Evolutionary conservation across 2,329 filamentous ascomycete genomes (phyloP), one percentile per base, ranked within the genome.

Genomic region (Colletotrichum sp.): DNA sequence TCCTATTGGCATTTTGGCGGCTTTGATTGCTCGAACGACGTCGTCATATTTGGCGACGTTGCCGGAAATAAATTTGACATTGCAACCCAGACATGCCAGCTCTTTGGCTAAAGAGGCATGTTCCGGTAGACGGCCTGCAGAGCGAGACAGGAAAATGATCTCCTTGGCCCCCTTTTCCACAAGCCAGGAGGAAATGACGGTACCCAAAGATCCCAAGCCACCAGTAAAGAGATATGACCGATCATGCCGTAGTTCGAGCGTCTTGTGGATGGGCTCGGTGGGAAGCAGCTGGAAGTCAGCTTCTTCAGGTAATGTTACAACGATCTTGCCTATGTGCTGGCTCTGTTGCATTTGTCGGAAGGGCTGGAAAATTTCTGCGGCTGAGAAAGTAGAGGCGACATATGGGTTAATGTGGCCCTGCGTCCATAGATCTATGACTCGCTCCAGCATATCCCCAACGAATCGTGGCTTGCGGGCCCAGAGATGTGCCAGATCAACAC

Each of bases 321-420:
- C 82, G 18, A 89, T 84, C 70, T 88, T 88, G 1, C 87, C 87
- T 52, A 86, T 84, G 75, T 89, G 87, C 43, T 79, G 80, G 2
- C 86, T 87, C 4, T 79, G 80, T 68, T 89, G 85, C 84, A 89
- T 85, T 58, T 84, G 82, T 1, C 86, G 79, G 76, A 89, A 87
- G 0, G 86, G 86, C 18, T 86, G 81, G 18, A 81, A 77, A 1
- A 87, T 78, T 2, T 83, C 69, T 3, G 78, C 77, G 0, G 80
- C 78, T 3, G 71, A 63, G 64, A 82, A 80, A 16, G 77, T 65
- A 52, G 69, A 59, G n/a, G 62, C 10, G 7, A 72, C 55, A 18
- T 14, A 48, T 26, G 69, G 69, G 26, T 68, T 16, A 4, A 72
- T n/a, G 16, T 64, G 43, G 12, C 68, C 68, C 30, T 71, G 38